These are phyloP conservation scores for Arthrobotrys entomopaga DNA, from an alignment of 2,329 filamentous ascomycete species.

Conservation along the genomic window DNA sequence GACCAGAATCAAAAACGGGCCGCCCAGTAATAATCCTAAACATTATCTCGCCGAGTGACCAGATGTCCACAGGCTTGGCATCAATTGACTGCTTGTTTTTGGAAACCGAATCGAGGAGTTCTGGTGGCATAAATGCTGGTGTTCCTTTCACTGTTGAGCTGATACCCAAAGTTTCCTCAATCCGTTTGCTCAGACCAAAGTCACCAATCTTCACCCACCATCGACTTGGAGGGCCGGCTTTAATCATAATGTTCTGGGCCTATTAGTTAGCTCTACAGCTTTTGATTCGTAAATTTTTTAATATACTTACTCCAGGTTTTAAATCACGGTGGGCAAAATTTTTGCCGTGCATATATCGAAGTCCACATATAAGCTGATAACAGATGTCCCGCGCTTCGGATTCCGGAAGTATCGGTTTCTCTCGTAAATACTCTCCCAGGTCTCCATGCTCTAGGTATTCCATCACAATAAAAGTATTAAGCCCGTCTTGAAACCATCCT, in stretches of 20 bases:
- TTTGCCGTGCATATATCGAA: slow-evolving; percentile 30
- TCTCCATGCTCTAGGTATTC: slow-evolving; percentile 57
- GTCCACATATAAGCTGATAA: slow-evolving; percentile 18
- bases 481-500: slow-evolving; percentile 56
- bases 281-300: not conserved
- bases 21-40: slow-evolving; percentile 4
- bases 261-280: not conserved
- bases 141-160: slow-evolving; percentile 23
- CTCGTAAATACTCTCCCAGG: slow-evolving; percentile 58
- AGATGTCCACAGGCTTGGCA: slow-evolving; percentile 22
- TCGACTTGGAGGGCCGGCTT: slow-evolving; percentile 5
- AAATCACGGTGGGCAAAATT: slow-evolving; percentile 32
- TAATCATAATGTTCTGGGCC: slow-evolving; percentile 27
- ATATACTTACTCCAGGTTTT: slow-evolving; percentile 28
- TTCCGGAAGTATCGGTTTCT: slow-evolving; percentile 24
- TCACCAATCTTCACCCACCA: slow-evolving; percentile 56
- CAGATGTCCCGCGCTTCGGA: slow-evolving; percentile 15
- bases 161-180: slow-evolving; percentile 24
- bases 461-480: slow-evolving; percentile 56
- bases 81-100: slow-evolving; percentile 4
- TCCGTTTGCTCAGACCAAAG: slow-evolving; percentile 53
- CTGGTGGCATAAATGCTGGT: slow-evolving; percentile 26
- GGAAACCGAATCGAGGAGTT: slow-evolving; percentile 13
- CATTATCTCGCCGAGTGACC: slow-evolving; percentile 20
- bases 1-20: slow-evolving; percentile 15